Percentiles rank a stretch among this genome's conserved stretches.
phyloP scores from a whole-genome alignment of 768 basidiomycete genomes.

The Boletellus ananiceps region DNA sequence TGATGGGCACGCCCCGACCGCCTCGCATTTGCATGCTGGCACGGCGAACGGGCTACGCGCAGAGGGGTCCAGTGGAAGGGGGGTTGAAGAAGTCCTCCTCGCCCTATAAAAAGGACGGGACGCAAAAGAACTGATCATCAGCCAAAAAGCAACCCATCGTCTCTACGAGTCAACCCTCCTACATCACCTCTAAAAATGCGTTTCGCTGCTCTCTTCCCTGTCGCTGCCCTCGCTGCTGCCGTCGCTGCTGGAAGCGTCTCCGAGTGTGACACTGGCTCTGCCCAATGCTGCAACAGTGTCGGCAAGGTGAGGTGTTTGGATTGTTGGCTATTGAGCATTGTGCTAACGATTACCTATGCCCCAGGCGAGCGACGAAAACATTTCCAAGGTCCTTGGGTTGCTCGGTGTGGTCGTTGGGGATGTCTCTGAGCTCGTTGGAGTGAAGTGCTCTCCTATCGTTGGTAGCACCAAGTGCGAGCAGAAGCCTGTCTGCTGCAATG shows the following conservation, averaged over 20 bases:
- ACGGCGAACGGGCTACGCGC: too few relatives aligned
- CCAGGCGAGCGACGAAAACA: not conserved
- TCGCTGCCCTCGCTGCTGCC: conserved; percentile 9
- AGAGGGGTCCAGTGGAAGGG: too few relatives aligned
- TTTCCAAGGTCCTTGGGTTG: not conserved
- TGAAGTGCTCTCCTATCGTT: not conserved
- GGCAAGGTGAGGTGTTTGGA: not conserved
- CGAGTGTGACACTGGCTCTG: conserved; percentile 11
- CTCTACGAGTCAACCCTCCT: not conserved
- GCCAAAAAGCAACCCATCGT: not conserved
- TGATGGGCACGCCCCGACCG: too few relatives aligned
- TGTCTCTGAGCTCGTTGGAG: conserved; percentile 1
- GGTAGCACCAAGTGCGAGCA: conserved; percentile 8
- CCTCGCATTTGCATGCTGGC: too few relatives aligned
- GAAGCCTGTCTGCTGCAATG: conserved; percentile 18
- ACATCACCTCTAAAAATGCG: not conserved
- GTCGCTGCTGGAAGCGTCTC: not conserved
- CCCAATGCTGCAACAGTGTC: conserved; percentile 10
- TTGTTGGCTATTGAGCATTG: too few relatives aligned
- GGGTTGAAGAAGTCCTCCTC: too few relatives aligned
- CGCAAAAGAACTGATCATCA: not conserved
- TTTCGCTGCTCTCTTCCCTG: not conserved
- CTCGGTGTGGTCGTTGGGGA: not conserved
- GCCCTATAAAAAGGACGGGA: not conserved
- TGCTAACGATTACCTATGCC: not conserved